A percentile compares a stretch with the other conserved stretches of the same genome.
Conservation (phyloP, 768 basidiomycete genomes). For the Pisolithus microcarpus region DNA sequence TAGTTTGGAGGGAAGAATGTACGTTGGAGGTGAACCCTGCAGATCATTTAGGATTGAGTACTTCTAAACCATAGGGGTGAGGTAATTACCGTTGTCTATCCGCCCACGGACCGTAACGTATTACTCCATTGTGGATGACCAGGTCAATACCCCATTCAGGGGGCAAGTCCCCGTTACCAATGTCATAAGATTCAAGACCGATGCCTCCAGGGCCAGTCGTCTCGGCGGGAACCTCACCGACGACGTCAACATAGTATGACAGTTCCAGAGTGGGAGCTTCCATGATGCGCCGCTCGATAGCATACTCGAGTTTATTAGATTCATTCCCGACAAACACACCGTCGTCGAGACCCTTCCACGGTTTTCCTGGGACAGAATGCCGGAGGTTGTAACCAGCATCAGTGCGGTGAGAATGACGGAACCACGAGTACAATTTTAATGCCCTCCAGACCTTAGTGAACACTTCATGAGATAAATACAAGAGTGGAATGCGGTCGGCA, state of each 20-base stretch:
- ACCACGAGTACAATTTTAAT: conserved; percentile 35
- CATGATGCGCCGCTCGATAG: conserved; percentile 75
- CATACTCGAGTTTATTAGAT: conserved; percentile 68
- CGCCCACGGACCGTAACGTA: conserved; percentile 94
- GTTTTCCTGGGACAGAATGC: conserved; percentile 4
- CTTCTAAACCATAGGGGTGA: background rate
- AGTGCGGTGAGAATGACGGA: conserved; percentile 22
- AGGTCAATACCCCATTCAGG: conserved; percentile 95
- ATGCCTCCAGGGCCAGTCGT: conserved; percentile 22
- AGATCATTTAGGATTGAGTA: conserved; percentile 1
- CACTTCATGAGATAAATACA: conserved; percentile 31
- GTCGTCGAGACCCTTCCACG: conserved; percentile 37
- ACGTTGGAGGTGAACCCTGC: conserved; percentile 67
- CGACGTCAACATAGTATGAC: conserved; percentile 80
- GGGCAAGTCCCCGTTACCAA: conserved; percentile 80
- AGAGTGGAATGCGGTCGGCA: conserved; percentile 20
- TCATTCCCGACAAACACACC: conserved; percentile 50
- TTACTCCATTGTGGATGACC: conserved; percentile 61
- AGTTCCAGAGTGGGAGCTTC: conserved; percentile 73
- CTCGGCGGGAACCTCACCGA: conserved; percentile 60
- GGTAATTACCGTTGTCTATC: conserved; percentile 75
- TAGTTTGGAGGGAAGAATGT: conserved; percentile 81
- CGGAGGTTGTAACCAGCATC: conserved; percentile 1
- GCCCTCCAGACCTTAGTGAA: conserved; percentile 53
- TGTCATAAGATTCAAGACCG: conserved; percentile 47